Evolutionary conservation across 2,329 filamentous ascomycete genomes (phyloP).

Genomic region (Neopestalotiopsis clavispora): DNA sequence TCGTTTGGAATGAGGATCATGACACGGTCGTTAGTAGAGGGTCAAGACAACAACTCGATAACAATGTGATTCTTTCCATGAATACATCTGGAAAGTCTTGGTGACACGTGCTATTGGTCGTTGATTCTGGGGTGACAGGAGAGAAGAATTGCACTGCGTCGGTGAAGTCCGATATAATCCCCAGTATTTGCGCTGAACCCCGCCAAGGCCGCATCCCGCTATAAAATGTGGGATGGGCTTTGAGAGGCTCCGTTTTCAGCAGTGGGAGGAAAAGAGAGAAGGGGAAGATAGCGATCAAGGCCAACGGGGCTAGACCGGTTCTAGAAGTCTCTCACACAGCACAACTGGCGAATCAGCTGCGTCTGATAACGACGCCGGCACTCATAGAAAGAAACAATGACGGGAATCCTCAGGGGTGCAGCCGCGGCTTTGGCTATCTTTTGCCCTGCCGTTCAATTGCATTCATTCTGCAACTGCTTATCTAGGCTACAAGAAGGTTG

Average conservation of each 20-base stretch:
- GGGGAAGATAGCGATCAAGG: background rate
- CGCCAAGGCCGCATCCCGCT: background rate
- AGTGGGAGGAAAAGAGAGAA: background rate
- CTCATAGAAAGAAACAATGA: background rate
- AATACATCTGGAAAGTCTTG: no score
- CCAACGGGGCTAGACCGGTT: slow-evolving; percentile 10
- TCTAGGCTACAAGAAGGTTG: background rate
- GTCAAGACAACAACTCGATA: no score
- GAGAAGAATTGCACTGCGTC: background rate
- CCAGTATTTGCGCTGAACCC: background rate
- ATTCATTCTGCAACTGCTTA: background rate
- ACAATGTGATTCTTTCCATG: no score
- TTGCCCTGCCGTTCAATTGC: background rate
- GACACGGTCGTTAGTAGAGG: no score
- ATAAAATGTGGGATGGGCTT: background rate
- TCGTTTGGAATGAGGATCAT: no score
- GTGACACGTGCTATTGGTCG: no score
- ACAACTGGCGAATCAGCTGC: slow-evolving; percentile 7
- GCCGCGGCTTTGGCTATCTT: slow-evolving; percentile 1
- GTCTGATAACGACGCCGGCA: slow-evolving; percentile 6
- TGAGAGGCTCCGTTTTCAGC: background rate
- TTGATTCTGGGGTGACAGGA: no score
- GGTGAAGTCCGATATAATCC: background rate
- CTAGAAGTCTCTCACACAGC: slow-evolving; percentile 1
- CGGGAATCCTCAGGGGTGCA: background rate